phyloP scores from a whole-genome alignment of 129 eudicot genomes.

The Pulicaria dysenterica region DNA sequence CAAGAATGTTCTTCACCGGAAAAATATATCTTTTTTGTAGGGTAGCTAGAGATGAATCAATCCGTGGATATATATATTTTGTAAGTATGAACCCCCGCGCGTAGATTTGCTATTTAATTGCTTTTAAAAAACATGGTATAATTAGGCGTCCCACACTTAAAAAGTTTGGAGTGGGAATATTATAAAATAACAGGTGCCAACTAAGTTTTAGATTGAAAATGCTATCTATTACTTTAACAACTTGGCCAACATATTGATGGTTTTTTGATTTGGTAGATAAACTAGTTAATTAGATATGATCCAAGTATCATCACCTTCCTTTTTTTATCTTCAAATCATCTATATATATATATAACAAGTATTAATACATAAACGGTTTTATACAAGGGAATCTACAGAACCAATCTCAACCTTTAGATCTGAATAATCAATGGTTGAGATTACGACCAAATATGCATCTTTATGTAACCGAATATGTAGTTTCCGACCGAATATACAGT shows the following conservation, averaged over 20 bases:
- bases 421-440: too few species aligned
- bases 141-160: constrained; percentile 14
- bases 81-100: too few species aligned
- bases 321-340: constrained; percentile 29
- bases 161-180: constrained; percentile 23
- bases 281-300: constrained; percentile 32
- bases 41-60: too few species aligned
- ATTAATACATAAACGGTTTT: too few species aligned
- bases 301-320: constrained; percentile 29
- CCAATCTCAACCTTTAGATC: too few species aligned
- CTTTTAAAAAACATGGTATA: constrained; percentile 19
- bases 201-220: constrained; percentile 9
- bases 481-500: too few species aligned
- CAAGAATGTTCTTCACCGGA: too few species aligned
- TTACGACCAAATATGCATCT: too few species aligned
- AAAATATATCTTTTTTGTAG: too few species aligned
- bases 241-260: constrained; percentile 38
- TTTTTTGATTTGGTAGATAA: constrained; percentile 21
- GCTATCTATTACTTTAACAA: constrained; percentile 26
- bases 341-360: constrained; percentile 12
- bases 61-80: too few species aligned
- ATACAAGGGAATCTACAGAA: background rate
- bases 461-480: too few species aligned
- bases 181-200: constrained; percentile 16
- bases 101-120: too few species aligned